These are phyloP conservation scores for Aspergillus sp. DNA, from an alignment of 2,329 filamentous ascomycete genomes.

Conservation along the genomic window DNA sequence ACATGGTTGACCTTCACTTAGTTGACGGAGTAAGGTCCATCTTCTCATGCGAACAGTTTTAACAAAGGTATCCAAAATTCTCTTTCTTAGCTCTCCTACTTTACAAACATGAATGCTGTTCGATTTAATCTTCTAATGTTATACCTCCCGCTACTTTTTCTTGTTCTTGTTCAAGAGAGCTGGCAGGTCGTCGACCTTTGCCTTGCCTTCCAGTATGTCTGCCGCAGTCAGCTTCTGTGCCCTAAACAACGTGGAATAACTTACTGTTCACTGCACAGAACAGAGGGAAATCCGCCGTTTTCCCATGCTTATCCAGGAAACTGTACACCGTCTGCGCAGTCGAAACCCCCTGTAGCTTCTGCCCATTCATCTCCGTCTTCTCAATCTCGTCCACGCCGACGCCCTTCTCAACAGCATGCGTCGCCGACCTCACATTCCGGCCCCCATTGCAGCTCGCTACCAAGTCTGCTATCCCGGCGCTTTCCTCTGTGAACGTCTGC, in stretches of 20 bases:
- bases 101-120: too few species aligned
- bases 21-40: neutral
- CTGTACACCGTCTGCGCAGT: slow-evolving; percentile 14
- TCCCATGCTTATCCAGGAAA: slow-evolving; percentile 15
- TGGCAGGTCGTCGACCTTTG: neutral
- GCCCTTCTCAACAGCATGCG: slow-evolving; percentile 17
- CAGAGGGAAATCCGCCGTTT: slow-evolving; percentile 15
- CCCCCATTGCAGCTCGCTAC: slow-evolving; percentile 16
- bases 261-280: slow-evolving; percentile 14
- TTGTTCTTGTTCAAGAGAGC: neutral
- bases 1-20: too few species aligned
- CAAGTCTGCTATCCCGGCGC: slow-evolving; percentile 25
- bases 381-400: slow-evolving; percentile 18
- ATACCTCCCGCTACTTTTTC: too few species aligned
- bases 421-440: slow-evolving; percentile 18
- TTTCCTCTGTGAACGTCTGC: slow-evolving; percentile 21
- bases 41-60: too few species aligned
- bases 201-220: neutral
- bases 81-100: too few species aligned
- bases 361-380: slow-evolving; percentile 18
- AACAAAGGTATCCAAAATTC: too few species aligned
- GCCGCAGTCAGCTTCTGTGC: neutral
- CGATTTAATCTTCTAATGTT: too few species aligned
- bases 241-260: neutral
- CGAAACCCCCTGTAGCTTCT: slow-evolving; percentile 19